These are phyloP conservation scores for Boletellus ananas DNA, from an alignment of 768 basidiomycete genomes.

Conservation along the genomic window DNA sequence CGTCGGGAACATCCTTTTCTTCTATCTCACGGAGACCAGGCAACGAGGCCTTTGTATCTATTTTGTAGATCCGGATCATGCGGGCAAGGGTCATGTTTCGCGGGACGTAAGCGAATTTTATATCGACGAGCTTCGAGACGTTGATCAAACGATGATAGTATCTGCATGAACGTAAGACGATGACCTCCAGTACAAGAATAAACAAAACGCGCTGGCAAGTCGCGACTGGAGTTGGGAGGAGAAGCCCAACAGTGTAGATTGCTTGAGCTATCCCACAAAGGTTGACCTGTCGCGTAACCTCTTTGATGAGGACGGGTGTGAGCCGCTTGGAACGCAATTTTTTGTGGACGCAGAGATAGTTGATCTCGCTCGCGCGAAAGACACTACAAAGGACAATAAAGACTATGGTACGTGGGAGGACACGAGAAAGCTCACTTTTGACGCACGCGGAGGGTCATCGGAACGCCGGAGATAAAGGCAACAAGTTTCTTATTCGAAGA, in stretches of 20 bases:
- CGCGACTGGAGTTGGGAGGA: conserved; percentile 90
- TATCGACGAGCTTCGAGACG: conserved; percentile 86
- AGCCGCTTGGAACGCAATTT: conserved; percentile 93
- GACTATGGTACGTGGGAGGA: background rate
- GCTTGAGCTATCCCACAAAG: conserved; percentile 92
- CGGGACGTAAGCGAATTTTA: conserved; percentile 85
- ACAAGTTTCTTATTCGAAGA: conserved; percentile 89
- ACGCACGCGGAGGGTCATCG: conserved; percentile 81
- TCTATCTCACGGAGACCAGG: conserved; percentile 86
- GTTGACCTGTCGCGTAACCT: conserved; percentile 90
- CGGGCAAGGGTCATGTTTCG: conserved; percentile 88
- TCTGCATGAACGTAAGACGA: conserved; percentile 36
- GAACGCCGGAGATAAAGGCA: conserved; percentile 94
- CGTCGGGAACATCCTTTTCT: conserved; percentile 66
- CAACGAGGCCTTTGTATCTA: conserved; percentile 49
- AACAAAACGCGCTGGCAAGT: conserved; percentile 62
- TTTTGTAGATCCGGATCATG: conserved; percentile 73
- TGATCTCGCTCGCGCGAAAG: conserved; percentile 84
- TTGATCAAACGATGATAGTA: conserved; percentile 93
- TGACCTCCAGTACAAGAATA: background rate
- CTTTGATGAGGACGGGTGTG: conserved; percentile 95
- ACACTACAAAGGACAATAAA: conserved; percentile 39
- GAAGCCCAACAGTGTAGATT: conserved; percentile 91
- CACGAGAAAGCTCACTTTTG: conserved; percentile 53
- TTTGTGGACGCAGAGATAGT: conserved; percentile 97